Percentiles rank a stretch among this genome's conserved stretches.
These are phyloP conservation scores for Fusarium sp. DNA, from an alignment of 2,329 filamentous ascomycete genomes.

Conservation along the genomic window DNA sequence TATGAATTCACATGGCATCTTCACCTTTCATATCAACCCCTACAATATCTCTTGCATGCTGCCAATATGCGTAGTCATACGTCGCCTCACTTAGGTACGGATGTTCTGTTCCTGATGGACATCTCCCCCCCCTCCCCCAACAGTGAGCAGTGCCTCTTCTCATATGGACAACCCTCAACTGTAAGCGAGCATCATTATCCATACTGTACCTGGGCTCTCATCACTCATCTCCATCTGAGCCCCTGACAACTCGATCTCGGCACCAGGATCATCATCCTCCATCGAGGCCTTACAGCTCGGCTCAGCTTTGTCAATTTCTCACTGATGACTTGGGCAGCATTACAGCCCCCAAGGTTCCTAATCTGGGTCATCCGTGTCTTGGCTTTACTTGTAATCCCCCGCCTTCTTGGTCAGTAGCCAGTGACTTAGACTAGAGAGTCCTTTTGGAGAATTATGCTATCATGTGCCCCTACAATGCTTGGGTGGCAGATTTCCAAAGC, in stretches of 20 bases:
- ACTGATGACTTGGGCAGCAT: conserved; percentile 23
- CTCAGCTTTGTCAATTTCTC: conserved; percentile 5
- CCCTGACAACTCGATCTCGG: conserved; percentile 4
- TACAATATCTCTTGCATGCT: neutral
- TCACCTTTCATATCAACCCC: neutral
- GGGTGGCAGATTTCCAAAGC: conserved; percentile 13
- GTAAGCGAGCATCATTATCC: neutral
- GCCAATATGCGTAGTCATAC: neutral
- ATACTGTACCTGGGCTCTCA: neutral
- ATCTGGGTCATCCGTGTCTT: neutral
- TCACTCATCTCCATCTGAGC: neutral
- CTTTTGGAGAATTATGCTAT: conserved; percentile 9
- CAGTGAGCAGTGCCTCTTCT: neutral
- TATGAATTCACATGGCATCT: neutral
- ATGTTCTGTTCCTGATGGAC: neutral
- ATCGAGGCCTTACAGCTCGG: conserved; percentile 18
- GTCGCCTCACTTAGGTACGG: neutral
- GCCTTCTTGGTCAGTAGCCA: neutral
- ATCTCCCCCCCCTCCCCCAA: neutral
- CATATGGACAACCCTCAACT: neutral
- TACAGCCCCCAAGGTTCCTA: neutral
- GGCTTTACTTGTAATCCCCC: neutral
- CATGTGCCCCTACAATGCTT: conserved; percentile 24
- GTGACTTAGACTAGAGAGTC: neutral
- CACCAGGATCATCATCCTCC: conserved; percentile 16